Conservation (phyloP, 768 basidiomycete species). For the Daedalea quercina region DNA sequence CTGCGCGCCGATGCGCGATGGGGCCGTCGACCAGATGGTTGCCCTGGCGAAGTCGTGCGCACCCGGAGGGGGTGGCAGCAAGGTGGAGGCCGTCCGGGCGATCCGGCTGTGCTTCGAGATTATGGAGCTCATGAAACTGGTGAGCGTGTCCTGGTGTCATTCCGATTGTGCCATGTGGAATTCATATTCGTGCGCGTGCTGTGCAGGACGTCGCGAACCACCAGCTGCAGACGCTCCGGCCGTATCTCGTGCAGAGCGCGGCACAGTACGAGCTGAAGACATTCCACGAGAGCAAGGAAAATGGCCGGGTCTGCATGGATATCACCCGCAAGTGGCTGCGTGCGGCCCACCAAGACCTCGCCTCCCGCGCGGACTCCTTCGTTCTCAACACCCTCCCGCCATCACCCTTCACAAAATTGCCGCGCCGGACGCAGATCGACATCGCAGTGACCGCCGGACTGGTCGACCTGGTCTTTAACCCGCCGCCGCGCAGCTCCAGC, state of each 20-base stretch:
- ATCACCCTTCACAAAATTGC: conserved; percentile 7
- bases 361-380: background rate
- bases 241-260: conserved; percentile 78
- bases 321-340: conserved; percentile 63
- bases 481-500: conserved; percentile 41
- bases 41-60: conserved; percentile 53
- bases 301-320: conserved; percentile 32
- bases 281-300: conserved; percentile 51
- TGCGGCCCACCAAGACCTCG: conserved; percentile 37
- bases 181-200: background rate
- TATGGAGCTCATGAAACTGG: conserved; percentile 92
- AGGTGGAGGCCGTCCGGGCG: conserved; percentile 62
- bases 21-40: conserved; percentile 79
- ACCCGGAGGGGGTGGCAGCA: conserved; percentile 46
- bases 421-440: conserved; percentile 28
- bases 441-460: conserved; percentile 18
- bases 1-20: conserved; percentile 91
- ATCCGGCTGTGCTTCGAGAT: conserved; percentile 84
- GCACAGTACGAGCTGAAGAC: conserved; percentile 74
- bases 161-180: conserved; percentile 3
- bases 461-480: conserved; percentile 21
- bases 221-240: conserved; percentile 86
- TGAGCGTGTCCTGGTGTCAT: conserved; percentile 34
- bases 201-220: conserved; percentile 91
- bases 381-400: conserved; percentile 23